Evolutionary conservation across 352 stramenopile species (phyloP).

Genomic region (Phytophthora sp.): DNA sequence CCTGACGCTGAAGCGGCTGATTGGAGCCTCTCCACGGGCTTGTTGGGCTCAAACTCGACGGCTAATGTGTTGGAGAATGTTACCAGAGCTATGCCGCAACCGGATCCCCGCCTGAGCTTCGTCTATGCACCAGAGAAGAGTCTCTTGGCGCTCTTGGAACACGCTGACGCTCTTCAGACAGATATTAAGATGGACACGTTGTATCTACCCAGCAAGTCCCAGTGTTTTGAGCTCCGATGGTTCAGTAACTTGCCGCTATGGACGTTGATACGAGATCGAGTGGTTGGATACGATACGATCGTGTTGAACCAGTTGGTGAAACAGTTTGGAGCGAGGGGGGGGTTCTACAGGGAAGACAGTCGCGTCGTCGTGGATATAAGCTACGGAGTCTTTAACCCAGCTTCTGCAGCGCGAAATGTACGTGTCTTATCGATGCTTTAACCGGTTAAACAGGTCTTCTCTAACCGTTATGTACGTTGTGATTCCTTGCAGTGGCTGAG

Average conservation of each 20-base stretch:
- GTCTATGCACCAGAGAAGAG: constrained; percentile 74
- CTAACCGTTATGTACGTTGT: constrained; percentile 6
- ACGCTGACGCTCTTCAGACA: constrained; percentile 28
- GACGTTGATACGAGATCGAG: constrained; percentile 47
- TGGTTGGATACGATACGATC: constrained; percentile 92
- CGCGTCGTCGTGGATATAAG: constrained; percentile 74
- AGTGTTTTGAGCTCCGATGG: constrained; percentile 62
- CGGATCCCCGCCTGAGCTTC: constrained; percentile 45
- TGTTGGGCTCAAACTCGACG: constrained; percentile 4
- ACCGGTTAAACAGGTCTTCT: background rate
- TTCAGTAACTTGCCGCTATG: constrained; percentile 47
- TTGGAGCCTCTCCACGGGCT: constrained; percentile 25
- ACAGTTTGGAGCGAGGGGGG: constrained; percentile 58
- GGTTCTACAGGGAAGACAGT: constrained; percentile 70
- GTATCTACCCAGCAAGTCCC: constrained; percentile 40
- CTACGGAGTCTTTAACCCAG: constrained; percentile 64
- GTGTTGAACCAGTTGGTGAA: constrained; percentile 92
- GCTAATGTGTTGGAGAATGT: background rate
- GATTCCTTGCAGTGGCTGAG: constrained; percentile 39
- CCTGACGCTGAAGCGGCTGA: constrained; percentile 11
- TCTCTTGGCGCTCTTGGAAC: constrained; percentile 69
- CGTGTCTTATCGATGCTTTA: constrained; percentile 10
- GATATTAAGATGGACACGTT: constrained; percentile 49
- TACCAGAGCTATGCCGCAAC: background rate
- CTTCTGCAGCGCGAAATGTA: constrained; percentile 36